Conservation (phyloP, 2,329 filamentous ascomycete species). For the Verticillium isaacii region DNA sequence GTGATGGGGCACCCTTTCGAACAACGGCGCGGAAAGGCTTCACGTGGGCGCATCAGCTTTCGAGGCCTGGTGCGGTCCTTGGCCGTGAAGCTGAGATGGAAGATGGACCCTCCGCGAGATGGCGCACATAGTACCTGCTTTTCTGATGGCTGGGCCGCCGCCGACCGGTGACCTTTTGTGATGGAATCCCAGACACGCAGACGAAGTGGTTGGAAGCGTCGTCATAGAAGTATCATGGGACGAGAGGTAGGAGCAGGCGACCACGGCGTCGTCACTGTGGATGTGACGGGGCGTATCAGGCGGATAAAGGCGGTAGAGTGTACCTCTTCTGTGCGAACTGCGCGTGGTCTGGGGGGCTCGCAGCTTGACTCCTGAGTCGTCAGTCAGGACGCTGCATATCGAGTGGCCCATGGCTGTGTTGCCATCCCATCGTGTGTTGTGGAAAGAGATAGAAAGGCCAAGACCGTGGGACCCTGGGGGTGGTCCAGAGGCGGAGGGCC, state of each 20-base stretch:
- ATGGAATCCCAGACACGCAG: background rate
- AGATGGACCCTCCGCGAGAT: background rate
- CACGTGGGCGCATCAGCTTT: slow-evolving; percentile 2
- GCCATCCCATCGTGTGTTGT: background rate
- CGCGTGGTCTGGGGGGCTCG: background rate
- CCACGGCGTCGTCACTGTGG: background rate
- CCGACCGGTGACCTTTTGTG: background rate
- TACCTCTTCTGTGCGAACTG: background rate
- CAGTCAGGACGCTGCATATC: background rate
- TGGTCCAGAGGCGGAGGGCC: background rate
- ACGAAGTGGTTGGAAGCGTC: background rate
- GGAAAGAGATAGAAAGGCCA: background rate
- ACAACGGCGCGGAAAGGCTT: slow-evolving; percentile 1
- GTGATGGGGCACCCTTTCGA: background rate
- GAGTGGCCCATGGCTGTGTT: background rate
- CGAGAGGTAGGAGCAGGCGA: background rate
- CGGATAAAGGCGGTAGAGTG: background rate
- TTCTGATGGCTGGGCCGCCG: background rate
- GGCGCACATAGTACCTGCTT: slow-evolving; percentile 3
- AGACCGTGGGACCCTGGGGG: slow-evolving; percentile 2
- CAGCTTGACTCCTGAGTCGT: background rate
- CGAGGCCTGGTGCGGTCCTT: background rate
- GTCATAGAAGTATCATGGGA: slow-evolving; percentile 1
- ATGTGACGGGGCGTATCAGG: background rate
- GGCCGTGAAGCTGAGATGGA: background rate